Evolutionary conservation across 202 grass and related monocot species (phyloP), one percentile per base, ranked within the genome.

Genomic region (Panicum hallii): DNA sequence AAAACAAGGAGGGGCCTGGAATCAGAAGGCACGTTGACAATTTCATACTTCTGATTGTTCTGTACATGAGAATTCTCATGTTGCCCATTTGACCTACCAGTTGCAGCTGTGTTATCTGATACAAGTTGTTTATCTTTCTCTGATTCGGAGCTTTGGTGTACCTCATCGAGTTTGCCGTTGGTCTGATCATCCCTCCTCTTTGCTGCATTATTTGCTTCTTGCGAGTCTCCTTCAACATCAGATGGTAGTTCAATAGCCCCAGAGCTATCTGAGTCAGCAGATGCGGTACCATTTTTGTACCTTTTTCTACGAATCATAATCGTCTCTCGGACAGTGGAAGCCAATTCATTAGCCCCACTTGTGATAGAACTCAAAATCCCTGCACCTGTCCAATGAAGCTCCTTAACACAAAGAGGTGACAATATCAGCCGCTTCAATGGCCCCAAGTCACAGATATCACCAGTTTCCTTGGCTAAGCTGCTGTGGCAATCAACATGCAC

Each of bases 401-500:
- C 81, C 81, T 81, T 95, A 32, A 98, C 91, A 86, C 79, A 92
- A 69, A 95, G 93, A 81, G 95, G 95, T 17, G 95, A 92, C 22
- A 98, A 63, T 69, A 98, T 90, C 75, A 98, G 61, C 41, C 95
- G 89, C 53, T 84, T 95, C 87, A 98, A 92, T 57, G 89, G 87
- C 44, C 93, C 95, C 45, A 98, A 75, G 72, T 98, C 95, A 87
- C 95, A 98, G 43, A 80, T 89, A 87, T 98, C 95, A 42, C 90
- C 91, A 6, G 93, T 98, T 88, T 98, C 87, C 73, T 88, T 90
- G 22, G 93, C 91, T 57, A 95, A 72, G 69, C 77, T 92, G 66
- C 66, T 84, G 80, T 98, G 95, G 80, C 93, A 98, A 87, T 95
- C 93, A 68, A 98, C 93, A 85, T 98, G 95, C 52, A 98, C 93